Evolutionary conservation across 2,329 filamentous ascomycete species (phyloP), one percentile per base, ranked within the genome.

Genomic region (Atkinsonella texensis): DNA sequence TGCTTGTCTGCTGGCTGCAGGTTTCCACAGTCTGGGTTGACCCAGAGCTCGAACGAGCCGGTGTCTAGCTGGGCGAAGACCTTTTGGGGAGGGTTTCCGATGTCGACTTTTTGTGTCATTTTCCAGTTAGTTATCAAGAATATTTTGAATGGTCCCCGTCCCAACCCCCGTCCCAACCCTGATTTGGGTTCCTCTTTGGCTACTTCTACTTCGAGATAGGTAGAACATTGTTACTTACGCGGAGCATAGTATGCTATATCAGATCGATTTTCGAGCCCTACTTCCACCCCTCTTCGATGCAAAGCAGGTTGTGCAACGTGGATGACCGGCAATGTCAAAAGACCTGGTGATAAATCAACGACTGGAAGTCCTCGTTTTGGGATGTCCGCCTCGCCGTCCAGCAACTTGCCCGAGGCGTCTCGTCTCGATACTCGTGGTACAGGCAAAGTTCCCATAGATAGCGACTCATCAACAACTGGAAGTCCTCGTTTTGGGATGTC

Each of bases 31-130:
- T 75, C 72, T 0, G 80, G 75, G 59, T 88, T 87, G 7, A 80
- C 73, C 77, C 77, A 81, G 33, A 81, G 68, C 65, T 81, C 77
- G 57, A 78, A 80, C 10, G 76, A 80, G 45, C 78, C 77, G 0
- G 79, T 81, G 60, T 81, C 78, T 51, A 81, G 62, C 59, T 79
- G 76, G 11, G 79, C 74, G 52, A 69, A 75, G 48, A 80, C 71
- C 2, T 69, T 59, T 55, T 81, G 77, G 1, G 71, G 65, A 13
- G 78, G 78, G 3, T 71, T 79, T 46, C 78, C 78, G 47, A 81
- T 73, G 53, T 69, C 68, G 56, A 79, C 58, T 60, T 73, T 53
- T 69, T 68, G 55, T 77, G 56, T 58, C 15, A 6, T 15, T 20
- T 20, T 35, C 12, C 9, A n/a, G 47, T 49, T 23, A 49, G 47